Evolutionary conservation across 768 basidiomycete genomes (phyloP).

Genomic region (Russula vinacea): DNA sequence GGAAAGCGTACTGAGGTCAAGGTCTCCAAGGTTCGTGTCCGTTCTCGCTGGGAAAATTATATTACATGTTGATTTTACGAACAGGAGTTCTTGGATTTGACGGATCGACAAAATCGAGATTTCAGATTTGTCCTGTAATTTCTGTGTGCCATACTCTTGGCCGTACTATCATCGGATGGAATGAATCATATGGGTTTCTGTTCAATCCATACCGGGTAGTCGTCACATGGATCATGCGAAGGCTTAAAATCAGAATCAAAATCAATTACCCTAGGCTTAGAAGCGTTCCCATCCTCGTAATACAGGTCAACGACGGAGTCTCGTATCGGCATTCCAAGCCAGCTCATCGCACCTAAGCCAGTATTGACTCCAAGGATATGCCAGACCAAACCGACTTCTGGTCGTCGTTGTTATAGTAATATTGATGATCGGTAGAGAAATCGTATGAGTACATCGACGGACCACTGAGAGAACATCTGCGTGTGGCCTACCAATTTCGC

Average conservation of each 20-base stretch:
- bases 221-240: too few relatives aligned
- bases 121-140: constrained; percentile 65
- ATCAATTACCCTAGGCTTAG: too few relatives aligned
- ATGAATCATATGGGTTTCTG: neutral
- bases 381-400: neutral
- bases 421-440: neutral
- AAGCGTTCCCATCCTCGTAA: too few relatives aligned
- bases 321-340: neutral
- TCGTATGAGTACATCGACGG: neutral
- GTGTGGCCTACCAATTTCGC: neutral
- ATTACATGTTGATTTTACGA: constrained; percentile 3
- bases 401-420: neutral
- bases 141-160: too few relatives aligned
- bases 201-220: too few relatives aligned
- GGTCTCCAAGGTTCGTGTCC: constrained; percentile 58
- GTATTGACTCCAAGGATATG: neutral
- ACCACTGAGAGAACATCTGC: neutral
- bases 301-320: neutral
- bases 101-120: constrained; percentile 67
- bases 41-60: neutral
- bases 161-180: neutral
- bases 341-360: neutral
- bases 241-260: too few relatives aligned
- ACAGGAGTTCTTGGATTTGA: constrained; percentile 70
- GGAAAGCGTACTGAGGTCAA: constrained; percentile 54